Conservation (phyloP, 139 green algal genomes). For the Ettlia oleoabundans region DNA sequence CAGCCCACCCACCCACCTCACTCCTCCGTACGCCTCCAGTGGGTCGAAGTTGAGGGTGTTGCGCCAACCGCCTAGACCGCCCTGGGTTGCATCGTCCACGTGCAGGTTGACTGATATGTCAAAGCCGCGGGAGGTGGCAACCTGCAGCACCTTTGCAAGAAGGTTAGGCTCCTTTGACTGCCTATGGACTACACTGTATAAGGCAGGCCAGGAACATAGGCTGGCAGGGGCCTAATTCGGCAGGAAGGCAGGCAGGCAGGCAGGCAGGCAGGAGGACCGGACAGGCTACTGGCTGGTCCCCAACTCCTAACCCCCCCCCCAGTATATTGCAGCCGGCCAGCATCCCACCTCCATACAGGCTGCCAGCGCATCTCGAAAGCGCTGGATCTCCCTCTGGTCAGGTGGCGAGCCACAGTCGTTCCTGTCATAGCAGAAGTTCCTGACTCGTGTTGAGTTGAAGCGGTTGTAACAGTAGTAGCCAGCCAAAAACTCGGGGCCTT, state of each 20-base stretch:
- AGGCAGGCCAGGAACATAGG: not conserved
- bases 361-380: slow-evolving; percentile 27
- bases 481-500: not conserved
- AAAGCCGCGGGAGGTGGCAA: not conserved
- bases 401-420: not conserved
- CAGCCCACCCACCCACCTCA: slow-evolving; percentile 9
- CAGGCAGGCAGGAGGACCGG: not conserved
- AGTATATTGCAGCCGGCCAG: not conserved
- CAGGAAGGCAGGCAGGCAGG: not conserved
- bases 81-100: slow-evolving; percentile 34
- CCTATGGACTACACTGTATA: no score
- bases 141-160: not conserved
- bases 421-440: slow-evolving; percentile 33
- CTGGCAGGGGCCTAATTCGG: no score
- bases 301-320: not conserved
- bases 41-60: slow-evolving; percentile 59
- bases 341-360: slow-evolving; percentile 16
- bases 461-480: slow-evolving; percentile 18
- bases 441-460: slow-evolving; percentile 32
- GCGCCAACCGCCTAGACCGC: slow-evolving; percentile 52
- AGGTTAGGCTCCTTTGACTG: no score
- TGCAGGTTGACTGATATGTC: slow-evolving; percentile 15
- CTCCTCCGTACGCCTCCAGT: slow-evolving; percentile 37
- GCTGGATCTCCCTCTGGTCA: slow-evolving; percentile 6
- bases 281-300: not conserved